These are phyloP conservation scores for Sporothrix mexicana DNA, from an alignment of 2,329 filamentous ascomycete genomes.

Conservation along the genomic window DNA sequence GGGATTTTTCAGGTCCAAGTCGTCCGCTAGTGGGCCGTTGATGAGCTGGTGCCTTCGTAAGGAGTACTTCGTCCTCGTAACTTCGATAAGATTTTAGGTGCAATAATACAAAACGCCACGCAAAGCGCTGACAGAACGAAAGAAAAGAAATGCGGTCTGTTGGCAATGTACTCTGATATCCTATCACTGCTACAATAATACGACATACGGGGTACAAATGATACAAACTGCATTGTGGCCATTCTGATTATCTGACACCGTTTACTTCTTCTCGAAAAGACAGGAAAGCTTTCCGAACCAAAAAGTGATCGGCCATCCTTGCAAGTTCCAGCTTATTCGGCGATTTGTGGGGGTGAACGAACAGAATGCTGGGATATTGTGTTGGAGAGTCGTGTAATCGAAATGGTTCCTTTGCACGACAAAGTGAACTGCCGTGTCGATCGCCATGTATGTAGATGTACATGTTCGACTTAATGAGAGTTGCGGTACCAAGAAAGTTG, in stretches of 20 bases:
- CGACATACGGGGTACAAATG: too few relatives aligned
- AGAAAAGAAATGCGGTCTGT: too few relatives aligned
- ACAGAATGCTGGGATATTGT: background rate
- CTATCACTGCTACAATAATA: too few relatives aligned
- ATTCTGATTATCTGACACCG: background rate
- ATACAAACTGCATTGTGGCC: too few relatives aligned
- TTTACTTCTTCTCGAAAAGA: background rate
- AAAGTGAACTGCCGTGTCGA: conserved; percentile 16
- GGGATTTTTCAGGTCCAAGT: background rate
- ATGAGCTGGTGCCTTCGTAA: background rate
- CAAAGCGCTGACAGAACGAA: background rate
- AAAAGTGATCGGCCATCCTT: conserved; percentile 17
- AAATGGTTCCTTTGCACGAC: background rate
- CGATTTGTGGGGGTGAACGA: background rate
- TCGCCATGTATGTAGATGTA: too few relatives aligned
- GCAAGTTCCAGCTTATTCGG: background rate
- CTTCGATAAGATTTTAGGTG: conserved; percentile 11
- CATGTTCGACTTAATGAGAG: too few relatives aligned
- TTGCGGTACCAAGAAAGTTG: background rate
- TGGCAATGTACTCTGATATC: background rate
- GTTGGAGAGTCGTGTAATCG: background rate
- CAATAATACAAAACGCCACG: background rate
- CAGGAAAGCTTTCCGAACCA: background rate
- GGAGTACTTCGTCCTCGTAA: background rate
- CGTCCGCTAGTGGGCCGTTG: background rate